Base-by-base conservation (phyloP, 441 rosid genomes). In the Mallotus repandus region DNA sequence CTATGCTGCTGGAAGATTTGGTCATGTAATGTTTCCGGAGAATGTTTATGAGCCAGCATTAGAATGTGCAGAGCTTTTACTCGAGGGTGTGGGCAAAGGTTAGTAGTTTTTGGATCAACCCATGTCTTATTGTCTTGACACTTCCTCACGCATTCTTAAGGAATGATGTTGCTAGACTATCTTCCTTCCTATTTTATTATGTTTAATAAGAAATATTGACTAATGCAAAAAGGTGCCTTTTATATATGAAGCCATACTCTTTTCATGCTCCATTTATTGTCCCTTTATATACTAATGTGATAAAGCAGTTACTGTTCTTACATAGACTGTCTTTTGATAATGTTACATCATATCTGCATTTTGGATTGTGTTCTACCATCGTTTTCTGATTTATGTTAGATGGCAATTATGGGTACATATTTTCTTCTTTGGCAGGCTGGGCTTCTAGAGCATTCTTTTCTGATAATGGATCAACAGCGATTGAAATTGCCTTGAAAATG, bases 21-120 rank as follows among this genome's bases (percentile, higher is more conserved):
- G 98, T 70, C 99, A 93, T 79, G 94, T 95, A 59, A 95, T 95
- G 97, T 95, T 95, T 78, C 99, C 98, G 56, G 99, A 95, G 85
- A 95, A 93, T 86, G 98, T 88, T 79, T 84, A 93, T 60, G 96
- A 93, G 83, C 99, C 99, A 78, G 97, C 95, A 43, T 81, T 93
- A 69, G 88, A 86, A 80, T 91, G 98, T 80, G 92, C 97, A 22
- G 91, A 95, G 77, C 94, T 88, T 80, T 91, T 95, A 83, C 88
- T 95, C 70, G 88, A 80, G 63, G 97, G 99, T 69, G 98, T 90
- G 38, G 99, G 99, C 57, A 90, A 87, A 89, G 98, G 98, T 89
- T 63, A 60, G 72, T 77, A 49, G 32, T 65, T 68, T 38, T 71
- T 61, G 3, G 22, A n/a, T 50, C 61, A 61, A 4, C 45, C 9